phyloP scores from a whole-genome alignment of 371 early-diverging fungal genomes.

The Fennellomyces sp. region DNA sequence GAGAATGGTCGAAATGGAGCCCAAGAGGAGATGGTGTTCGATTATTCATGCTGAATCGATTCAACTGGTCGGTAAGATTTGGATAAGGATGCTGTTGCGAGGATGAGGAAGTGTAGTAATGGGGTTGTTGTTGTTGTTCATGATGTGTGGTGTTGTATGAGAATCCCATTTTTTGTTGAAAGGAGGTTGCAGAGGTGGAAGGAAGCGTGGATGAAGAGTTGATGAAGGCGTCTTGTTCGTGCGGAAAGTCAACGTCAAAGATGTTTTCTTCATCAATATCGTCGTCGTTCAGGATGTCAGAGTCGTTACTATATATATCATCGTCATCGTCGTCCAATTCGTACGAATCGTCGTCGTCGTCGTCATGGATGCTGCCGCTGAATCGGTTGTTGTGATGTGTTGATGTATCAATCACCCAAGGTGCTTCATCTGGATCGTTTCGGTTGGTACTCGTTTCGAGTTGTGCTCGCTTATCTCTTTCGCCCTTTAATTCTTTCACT shows the following conservation, averaged over 20 bases:
- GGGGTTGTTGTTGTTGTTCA: slow-evolving; percentile 4
- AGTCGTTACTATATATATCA: slow-evolving; percentile 13
- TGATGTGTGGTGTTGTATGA: background rate
- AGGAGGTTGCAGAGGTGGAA: slow-evolving; percentile 9
- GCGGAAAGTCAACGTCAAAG: slow-evolving; percentile 54
- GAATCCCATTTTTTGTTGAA: slow-evolving; percentile 11
- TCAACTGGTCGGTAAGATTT: slow-evolving; percentile 1
- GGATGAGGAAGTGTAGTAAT: too few relatives aligned
- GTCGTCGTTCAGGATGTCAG: slow-evolving; percentile 44
- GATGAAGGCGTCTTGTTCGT: slow-evolving; percentile 43
- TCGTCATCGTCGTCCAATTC: slow-evolving; percentile 14
- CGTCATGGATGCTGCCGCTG: background rate
- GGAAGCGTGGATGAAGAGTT: slow-evolving; percentile 13
- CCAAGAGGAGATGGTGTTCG: slow-evolving; percentile 1
- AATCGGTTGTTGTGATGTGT: background rate
- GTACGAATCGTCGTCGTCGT: slow-evolving; percentile 1
- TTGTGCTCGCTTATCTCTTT: slow-evolving; percentile 33
- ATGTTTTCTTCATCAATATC: slow-evolving; percentile 59
- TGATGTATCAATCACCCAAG: slow-evolving; percentile 3
- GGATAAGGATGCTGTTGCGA: background rate
- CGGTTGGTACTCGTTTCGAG: background rate
- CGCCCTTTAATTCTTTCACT: slow-evolving; percentile 89
- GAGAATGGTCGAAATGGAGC: slow-evolving; percentile 22
- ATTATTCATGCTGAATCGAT: background rate
- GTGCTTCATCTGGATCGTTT: background rate